Evolutionary conservation across 768 basidiomycete species (phyloP).

Genomic region (Phylloporus scabripes): DNA sequence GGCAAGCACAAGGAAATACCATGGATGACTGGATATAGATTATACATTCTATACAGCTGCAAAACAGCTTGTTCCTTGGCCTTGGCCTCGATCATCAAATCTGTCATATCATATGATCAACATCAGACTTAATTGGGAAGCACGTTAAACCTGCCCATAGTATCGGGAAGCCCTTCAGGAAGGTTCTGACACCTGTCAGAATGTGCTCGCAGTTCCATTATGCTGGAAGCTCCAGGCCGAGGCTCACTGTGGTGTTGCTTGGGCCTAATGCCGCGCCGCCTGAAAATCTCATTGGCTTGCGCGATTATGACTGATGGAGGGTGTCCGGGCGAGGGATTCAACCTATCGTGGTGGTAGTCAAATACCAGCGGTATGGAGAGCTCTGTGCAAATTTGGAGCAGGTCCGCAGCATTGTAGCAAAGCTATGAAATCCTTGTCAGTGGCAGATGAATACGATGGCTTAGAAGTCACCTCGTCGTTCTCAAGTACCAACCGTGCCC

Average conservation of each 20-base stretch:
- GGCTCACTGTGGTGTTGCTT: slow-evolving; percentile 93
- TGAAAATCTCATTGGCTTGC: slow-evolving; percentile 72
- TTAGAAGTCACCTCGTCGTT: slow-evolving; percentile 71
- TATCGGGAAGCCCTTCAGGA: slow-evolving; percentile 58
- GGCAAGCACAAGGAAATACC: slow-evolving; percentile 31
- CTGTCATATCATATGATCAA: slow-evolving; percentile 28
- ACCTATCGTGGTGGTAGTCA: slow-evolving; percentile 80
- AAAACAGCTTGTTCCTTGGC: slow-evolving; percentile 94
- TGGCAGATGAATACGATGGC: background rate
- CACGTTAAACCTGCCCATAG: slow-evolving; percentile 45
- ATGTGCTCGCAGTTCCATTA: slow-evolving; percentile 87
- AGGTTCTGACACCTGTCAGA: slow-evolving; percentile 73
- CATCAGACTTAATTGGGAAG: background rate
- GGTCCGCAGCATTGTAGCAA: slow-evolving; percentile 85
- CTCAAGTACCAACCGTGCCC: slow-evolving; percentile 78
- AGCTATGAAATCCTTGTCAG: slow-evolving; percentile 33
- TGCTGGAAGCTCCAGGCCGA: slow-evolving; percentile 73
- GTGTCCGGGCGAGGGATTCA: slow-evolving; percentile 52
- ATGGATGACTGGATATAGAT: slow-evolving; percentile 56
- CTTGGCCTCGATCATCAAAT: slow-evolving; percentile 92
- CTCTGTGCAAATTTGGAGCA: slow-evolving; percentile 83
- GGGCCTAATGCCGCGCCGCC: slow-evolving; percentile 69
- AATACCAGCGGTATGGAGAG: slow-evolving; percentile 70
- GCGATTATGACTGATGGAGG: slow-evolving; percentile 63
- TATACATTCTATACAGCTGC: slow-evolving; percentile 75